These are phyloP conservation scores for Fusarium sambucinum DNA, from an alignment of 2,329 filamentous ascomycete genomes.

Conservation along the genomic window DNA sequence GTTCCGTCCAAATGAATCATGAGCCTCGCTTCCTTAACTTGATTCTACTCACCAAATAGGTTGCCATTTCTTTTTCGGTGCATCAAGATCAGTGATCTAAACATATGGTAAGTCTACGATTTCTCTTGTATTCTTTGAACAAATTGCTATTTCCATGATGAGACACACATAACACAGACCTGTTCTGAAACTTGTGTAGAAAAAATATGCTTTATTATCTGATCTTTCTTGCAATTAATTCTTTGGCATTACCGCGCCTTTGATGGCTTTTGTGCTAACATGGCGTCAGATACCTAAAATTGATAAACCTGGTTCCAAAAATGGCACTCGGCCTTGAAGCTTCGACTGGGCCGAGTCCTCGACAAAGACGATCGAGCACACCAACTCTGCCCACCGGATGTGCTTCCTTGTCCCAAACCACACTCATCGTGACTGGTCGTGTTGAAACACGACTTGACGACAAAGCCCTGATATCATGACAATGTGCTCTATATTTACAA, in stretches of 20 bases:
- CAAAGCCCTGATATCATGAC: slow-evolving; percentile 42
- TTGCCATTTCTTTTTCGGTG: background rate
- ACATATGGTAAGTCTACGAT: slow-evolving; percentile 23
- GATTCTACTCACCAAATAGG: slow-evolving; percentile 18
- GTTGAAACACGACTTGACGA: slow-evolving; percentile 10
- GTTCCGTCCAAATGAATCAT: background rate
- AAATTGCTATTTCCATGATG: slow-evolving; percentile 44
- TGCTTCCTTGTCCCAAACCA: slow-evolving; percentile 17
- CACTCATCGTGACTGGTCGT: slow-evolving; percentile 10
- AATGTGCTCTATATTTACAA: slow-evolving; percentile 13
- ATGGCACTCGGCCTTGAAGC: slow-evolving; percentile 23
- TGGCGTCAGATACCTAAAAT: slow-evolving; percentile 10
- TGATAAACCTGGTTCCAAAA: slow-evolving; percentile 20
- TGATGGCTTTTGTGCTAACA: slow-evolving; percentile 30
- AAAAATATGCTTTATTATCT: slow-evolving; percentile 45
- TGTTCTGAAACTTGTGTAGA: slow-evolving; percentile 53
- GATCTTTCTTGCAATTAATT: slow-evolving; percentile 26
- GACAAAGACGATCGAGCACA: slow-evolving; percentile 35
- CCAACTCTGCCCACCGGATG: slow-evolving; percentile 1
- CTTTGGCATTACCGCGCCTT: slow-evolving; percentile 14
- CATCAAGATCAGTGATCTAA: background rate
- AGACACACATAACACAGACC: slow-evolving; percentile 52
- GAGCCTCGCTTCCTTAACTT: background rate
- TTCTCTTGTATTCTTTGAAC: slow-evolving; percentile 1
- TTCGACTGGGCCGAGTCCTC: slow-evolving; percentile 10